Evolutionary conservation across 2,329 filamentous ascomycete species (phyloP).

Genomic region (Didymella sp.): DNA sequence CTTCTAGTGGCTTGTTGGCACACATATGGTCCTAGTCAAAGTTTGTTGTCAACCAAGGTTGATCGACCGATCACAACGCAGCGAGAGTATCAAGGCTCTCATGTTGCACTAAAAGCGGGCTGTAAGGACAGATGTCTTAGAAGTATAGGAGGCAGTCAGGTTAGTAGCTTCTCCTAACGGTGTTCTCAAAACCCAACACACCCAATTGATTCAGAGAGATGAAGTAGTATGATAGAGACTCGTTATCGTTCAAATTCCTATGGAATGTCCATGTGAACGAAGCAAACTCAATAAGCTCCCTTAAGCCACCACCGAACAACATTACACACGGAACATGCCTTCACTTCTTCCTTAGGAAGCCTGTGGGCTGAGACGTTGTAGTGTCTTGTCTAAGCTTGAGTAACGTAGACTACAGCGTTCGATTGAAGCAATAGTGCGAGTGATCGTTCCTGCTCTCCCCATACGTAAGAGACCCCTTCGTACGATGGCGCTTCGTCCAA

Average conservation of each 20-base stretch:
- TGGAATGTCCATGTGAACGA: background rate
- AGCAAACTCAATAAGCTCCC: background rate
- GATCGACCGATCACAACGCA: too few species aligned
- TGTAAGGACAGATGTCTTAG: too few species aligned
- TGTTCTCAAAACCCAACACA: background rate
- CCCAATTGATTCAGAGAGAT: background rate
- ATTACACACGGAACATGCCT: background rate
- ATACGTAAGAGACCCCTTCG: background rate
- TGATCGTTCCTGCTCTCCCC: background rate
- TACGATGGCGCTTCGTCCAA: background rate
- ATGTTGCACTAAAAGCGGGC: too few species aligned
- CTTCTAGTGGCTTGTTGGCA: too few species aligned
- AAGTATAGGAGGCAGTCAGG: too few species aligned
- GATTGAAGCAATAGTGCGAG: background rate
- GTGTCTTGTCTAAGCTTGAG: background rate
- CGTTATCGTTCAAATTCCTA: background rate
- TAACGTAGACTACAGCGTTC: background rate
- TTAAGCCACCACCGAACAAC: background rate
- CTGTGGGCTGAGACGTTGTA: background rate
- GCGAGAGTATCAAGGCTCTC: too few species aligned
- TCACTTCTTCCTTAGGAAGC: background rate
- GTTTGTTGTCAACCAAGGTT: too few species aligned
- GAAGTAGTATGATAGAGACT: background rate
- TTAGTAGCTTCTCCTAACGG: background rate
- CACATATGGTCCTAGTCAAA: too few species aligned